Base-by-base conservation (phyloP, 371 early-diverging fungal genomes). In the Dichotomocladium elegans region DNA sequence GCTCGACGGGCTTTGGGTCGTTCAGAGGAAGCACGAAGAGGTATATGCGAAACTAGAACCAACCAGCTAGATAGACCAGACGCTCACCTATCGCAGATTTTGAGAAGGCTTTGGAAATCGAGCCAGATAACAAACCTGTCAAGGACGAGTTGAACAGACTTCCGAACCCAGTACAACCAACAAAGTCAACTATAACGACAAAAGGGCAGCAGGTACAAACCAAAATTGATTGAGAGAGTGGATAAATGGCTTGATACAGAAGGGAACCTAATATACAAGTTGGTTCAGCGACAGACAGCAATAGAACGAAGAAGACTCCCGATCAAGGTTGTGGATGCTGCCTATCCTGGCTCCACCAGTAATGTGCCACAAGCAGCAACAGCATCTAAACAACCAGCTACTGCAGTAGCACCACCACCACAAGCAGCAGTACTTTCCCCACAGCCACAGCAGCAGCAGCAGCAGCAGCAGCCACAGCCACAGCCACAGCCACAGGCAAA, bases 61-160 rank as follows among this genome's bases (percentile, higher is more conserved):
- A 26, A 40, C 24, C 28, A 35, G 22, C 14, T 15, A n/a, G 33
- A 25, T 43, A 31, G 7, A 24, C 27, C 41, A 51, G 19, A 15
- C 3, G 28, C 8, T 4, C 30, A 29, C 22, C 26, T n/a, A 45
- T 26, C 21, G 21, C 48, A 77, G 93, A 91, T 57, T 70, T 91
- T 43, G 73, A 87, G 47, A 27, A 41, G 3, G 92, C 86, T 2
- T 50, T 83, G 25, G 64, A 64, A 6, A 62, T 91, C 35, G 92
- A 91, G 26, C 93, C 93, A 0, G 64, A 63, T 11, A 89, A 91
- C 63, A 74, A 74, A 31, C 47, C 82, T 8, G 64, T 90, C 27
- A 72, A 76, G 53, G 77, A 81, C 12, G 91, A 91, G 35, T 58
- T 90, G 30, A 51, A 53, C 8, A 82, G 72, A 48, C 40, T 82